These are phyloP conservation scores for Globisporangium emineosum DNA, from an alignment of 352 stramenopile species.

Conservation along the genomic window DNA sequence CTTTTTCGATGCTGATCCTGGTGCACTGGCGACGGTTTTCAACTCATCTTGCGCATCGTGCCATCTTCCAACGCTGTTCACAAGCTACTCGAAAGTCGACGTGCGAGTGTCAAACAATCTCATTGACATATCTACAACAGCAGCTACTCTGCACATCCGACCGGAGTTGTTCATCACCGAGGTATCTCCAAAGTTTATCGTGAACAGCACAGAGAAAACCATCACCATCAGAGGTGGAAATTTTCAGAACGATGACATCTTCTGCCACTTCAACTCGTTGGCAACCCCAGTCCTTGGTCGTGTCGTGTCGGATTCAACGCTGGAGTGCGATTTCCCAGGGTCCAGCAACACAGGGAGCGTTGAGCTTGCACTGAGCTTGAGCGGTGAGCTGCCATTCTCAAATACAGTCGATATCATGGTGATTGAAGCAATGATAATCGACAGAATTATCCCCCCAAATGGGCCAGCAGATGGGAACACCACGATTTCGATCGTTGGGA, in stretches of 20 bases:
- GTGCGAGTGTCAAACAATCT: background rate
- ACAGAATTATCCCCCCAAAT: conserved; percentile 2
- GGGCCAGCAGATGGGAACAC: background rate
- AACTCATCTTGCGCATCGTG: background rate
- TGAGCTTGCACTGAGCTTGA: background rate
- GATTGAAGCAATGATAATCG: conserved; percentile 2
- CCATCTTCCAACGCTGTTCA: background rate
- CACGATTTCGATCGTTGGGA: background rate
- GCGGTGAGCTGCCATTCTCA: background rate
- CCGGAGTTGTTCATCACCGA: background rate
- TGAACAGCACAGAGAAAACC: background rate
- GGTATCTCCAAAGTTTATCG: conserved; percentile 5
- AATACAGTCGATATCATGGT: conserved; percentile 6
- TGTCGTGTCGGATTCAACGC: conserved; percentile 6
- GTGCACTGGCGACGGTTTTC: background rate
- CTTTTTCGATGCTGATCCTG: background rate
- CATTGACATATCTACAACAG: background rate
- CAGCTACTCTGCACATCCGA: background rate
- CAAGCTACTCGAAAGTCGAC: background rate
- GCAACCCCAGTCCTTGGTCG: background rate
- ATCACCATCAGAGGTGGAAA: background rate
- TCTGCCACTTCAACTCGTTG: conserved; percentile 2
- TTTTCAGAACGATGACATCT: background rate
- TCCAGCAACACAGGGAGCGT: background rate
- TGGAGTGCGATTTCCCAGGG: conserved; percentile 1